A percentile compares a stretch with the other conserved stretches of the same genome.
These are phyloP conservation scores for Colletotrichum spaethianum DNA, from an alignment of 2,329 filamentous ascomycete species.

Conservation along the genomic window DNA sequence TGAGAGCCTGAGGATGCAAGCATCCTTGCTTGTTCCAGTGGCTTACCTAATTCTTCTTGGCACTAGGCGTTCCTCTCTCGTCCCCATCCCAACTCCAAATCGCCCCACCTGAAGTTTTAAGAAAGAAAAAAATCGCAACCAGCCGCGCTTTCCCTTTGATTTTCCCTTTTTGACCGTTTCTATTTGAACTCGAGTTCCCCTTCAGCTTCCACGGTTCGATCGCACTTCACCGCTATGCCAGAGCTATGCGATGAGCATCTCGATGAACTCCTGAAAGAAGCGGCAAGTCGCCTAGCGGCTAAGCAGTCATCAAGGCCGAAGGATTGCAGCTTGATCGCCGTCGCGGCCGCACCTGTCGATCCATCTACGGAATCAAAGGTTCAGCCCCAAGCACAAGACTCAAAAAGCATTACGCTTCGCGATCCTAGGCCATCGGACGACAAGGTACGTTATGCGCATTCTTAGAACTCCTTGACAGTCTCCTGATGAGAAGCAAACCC, in stretches of 20 bases:
- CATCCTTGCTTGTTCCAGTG: too few relatives aligned
- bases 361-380: conserved; percentile 6
- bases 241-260: conserved; percentile 41
- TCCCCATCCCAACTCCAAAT: conserved; percentile 6
- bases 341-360: conserved; percentile 19
- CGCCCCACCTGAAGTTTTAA: conserved; percentile 15
- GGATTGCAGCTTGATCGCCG: conserved; percentile 32
- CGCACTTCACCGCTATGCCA: conserved; percentile 41
- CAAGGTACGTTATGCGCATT: conserved; percentile 23
- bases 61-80: not conserved
- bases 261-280: conserved; percentile 40
- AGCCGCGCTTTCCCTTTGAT: accelerated
- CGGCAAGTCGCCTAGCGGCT: conserved; percentile 38
- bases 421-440: conserved; percentile 32
- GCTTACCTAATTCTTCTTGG: not conserved
- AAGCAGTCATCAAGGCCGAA: conserved; percentile 24
- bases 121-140: conserved; percentile 11
- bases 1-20: not conserved
- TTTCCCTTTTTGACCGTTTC: not conserved
- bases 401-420: conserved; percentile 31
- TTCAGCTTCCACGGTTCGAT: conserved; percentile 6
- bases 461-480: not conserved
- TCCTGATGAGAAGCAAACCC: conserved; percentile 58
- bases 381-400: conserved; percentile 23
- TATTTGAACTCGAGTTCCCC: not conserved